These are phyloP conservation scores for Termitomyces sp. DNA, from an alignment of 768 basidiomycete species.

Conservation along the genomic window DNA sequence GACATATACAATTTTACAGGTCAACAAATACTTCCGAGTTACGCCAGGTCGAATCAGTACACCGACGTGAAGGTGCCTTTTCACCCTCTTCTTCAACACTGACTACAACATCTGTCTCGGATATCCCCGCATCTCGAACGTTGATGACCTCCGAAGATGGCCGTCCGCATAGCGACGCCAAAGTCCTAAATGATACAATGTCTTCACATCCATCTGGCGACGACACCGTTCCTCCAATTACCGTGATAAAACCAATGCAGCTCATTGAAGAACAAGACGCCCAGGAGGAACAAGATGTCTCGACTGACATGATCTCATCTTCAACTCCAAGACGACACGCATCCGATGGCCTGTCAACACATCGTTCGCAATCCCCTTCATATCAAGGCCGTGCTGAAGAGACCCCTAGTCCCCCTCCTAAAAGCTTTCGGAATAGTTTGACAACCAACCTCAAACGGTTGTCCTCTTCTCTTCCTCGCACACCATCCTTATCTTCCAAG, in stretches of 20 bases:
- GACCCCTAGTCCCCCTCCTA: conserved; percentile 48
- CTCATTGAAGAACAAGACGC: conserved; percentile 16
- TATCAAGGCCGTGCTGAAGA: conserved; percentile 17
- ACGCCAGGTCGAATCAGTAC: conserved; percentile 28
- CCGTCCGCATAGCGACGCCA: conserved; percentile 9
- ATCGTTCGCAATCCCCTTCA: conserved; percentile 19
- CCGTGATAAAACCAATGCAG: conserved; percentile 31
- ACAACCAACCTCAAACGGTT: conserved; percentile 47
- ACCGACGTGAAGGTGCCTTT: conserved; percentile 68
- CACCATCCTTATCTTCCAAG: conserved; percentile 58
- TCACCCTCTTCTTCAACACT: conserved; percentile 39
- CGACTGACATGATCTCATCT: conserved; percentile 15
- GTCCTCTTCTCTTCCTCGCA: conserved; percentile 58
- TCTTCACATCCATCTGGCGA: conserved; percentile 6
- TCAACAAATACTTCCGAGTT: conserved; percentile 14
- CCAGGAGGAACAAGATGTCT: conserved; percentile 1
- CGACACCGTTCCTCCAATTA: conserved; percentile 34
- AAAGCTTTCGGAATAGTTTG: conserved; percentile 47
- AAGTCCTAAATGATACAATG: conserved; percentile 3
- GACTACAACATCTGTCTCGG: conserved; percentile 13
- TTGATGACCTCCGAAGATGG: conserved; percentile 6
- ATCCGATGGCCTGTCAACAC: conserved; percentile 17
- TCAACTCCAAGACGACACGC: conserved; percentile 16
- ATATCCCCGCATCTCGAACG: conserved; percentile 11
- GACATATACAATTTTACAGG: conserved; percentile 12